Conservation (phyloP, 176 grass and related monocot genomes). For the Otatea glauca region DNA sequence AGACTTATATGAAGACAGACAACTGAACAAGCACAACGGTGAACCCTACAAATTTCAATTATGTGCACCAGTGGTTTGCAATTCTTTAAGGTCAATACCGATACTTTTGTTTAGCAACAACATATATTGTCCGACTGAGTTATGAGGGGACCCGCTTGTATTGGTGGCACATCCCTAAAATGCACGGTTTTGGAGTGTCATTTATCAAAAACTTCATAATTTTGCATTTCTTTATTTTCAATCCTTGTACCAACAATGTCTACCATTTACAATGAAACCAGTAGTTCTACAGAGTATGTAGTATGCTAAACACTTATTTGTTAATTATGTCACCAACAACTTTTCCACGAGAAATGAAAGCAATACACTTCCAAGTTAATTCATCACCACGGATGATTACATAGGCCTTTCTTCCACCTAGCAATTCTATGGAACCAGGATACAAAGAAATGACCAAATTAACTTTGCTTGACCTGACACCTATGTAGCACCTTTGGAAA, state of each 20-base stretch:
- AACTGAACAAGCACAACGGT: not conserved
- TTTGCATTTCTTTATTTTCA: not conserved
- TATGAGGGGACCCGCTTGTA: not conserved
- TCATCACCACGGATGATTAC: not conserved
- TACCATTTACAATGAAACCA: conserved; percentile 3
- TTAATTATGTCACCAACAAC: not conserved
- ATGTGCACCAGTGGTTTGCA: not conserved
- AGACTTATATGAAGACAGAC: not conserved
- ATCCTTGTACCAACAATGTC: not conserved
- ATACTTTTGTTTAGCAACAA: conserved; percentile 2
- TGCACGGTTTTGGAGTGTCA: not conserved
- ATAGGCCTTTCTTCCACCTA: not conserved
- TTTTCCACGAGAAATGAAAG: not conserved
- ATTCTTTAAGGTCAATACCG: not conserved
- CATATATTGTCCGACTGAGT: not conserved
- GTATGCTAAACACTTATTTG: conserved; percentile 2
- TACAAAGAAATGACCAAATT: not conserved
- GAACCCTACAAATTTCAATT: not conserved
- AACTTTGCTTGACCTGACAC: not conserved
- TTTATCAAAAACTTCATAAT: not conserved
- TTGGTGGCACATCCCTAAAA: not conserved
- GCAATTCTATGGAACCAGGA: not conserved
- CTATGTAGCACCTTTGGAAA: not conserved
- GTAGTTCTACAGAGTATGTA: not conserved
- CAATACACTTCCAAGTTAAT: not conserved